A percentile compares a stretch with the other conserved stretches of the same genome.
Conservation (phyloP, 768 basidiomycete genomes). For the Podaxis sp. region DNA sequence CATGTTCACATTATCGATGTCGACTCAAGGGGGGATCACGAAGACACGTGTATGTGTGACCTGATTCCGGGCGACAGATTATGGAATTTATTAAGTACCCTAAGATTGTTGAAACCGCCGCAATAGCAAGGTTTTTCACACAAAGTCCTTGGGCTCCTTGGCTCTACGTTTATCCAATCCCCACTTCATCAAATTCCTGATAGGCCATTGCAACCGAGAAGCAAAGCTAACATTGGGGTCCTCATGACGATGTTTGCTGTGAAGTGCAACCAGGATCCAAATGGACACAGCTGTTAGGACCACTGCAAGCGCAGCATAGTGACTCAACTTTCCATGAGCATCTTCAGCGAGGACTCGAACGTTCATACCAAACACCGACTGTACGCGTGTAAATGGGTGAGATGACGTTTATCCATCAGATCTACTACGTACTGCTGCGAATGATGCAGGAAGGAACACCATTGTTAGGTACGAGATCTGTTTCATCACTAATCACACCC, state of each 20-base stretch:
- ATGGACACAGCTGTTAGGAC: slow-evolving; percentile 4
- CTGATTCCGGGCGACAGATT: not conserved
- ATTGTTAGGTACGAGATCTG: slow-evolving; percentile 51
- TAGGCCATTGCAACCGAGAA: slow-evolving; percentile 35
- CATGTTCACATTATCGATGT: not conserved
- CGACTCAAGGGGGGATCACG: not conserved
- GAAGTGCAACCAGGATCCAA: slow-evolving; percentile 12
- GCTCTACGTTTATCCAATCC: not conserved
- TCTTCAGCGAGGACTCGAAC: slow-evolving; percentile 28
- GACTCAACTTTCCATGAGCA: slow-evolving; percentile 28
- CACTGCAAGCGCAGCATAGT: slow-evolving; percentile 26
- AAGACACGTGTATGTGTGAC: not conserved
- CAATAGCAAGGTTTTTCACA: not conserved
- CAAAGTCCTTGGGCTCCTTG: not conserved
- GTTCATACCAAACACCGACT: slow-evolving; percentile 52
- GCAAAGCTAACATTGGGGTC: slow-evolving; percentile 24
- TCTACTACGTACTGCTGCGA: slow-evolving; percentile 28
- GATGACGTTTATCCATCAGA: not conserved
- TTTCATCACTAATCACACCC: slow-evolving; percentile 30
- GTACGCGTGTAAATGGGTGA: not conserved
- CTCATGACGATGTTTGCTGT: slow-evolving; percentile 2
- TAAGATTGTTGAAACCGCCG: not conserved
- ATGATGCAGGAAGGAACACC: slow-evolving; percentile 50
- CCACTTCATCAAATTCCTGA: slow-evolving; percentile 13
- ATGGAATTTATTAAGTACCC: not conserved